Percentiles rank a stretch among this genome's conserved stretches.
Conservation (phyloP, 208 protist genomes). For the Naegleria gruberi region DNA sequence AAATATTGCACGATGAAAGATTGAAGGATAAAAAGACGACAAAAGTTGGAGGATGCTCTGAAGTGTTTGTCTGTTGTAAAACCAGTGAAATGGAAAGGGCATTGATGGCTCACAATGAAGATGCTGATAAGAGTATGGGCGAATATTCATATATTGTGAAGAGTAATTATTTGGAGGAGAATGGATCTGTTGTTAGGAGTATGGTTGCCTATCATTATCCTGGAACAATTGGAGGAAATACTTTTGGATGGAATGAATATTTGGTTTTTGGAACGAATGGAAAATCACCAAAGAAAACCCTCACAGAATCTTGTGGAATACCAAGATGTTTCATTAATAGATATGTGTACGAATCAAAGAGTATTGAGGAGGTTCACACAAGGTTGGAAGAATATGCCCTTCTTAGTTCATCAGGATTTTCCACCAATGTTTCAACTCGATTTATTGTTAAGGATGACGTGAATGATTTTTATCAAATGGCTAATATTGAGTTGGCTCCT, state of each 20-base stretch:
- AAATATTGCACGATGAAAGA: background rate
- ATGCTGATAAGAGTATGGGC: background rate
- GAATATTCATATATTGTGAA: conserved; percentile 11
- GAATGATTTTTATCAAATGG: background rate
- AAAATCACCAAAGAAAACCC: background rate
- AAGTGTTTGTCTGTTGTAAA: background rate
- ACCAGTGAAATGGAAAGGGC: background rate
- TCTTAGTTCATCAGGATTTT: background rate
- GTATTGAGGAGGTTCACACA: background rate
- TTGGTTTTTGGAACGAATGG: background rate
- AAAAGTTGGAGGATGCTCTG: background rate
- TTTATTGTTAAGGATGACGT: background rate
- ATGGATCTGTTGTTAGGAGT: background rate
- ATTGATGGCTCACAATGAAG: background rate
- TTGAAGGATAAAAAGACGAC: background rate
- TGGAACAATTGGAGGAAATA: background rate
- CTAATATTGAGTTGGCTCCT: background rate
- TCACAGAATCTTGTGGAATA: background rate
- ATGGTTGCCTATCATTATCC: background rate
- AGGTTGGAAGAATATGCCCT: background rate
- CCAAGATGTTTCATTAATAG: background rate
- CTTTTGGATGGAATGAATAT: background rate
- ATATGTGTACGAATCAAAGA: background rate
- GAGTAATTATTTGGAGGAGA: background rate
- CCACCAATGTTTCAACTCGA: background rate